These are phyloP conservation scores for Fusarium anguioides DNA, from an alignment of 2,329 filamentous ascomycete genomes.

Conservation along the genomic window DNA sequence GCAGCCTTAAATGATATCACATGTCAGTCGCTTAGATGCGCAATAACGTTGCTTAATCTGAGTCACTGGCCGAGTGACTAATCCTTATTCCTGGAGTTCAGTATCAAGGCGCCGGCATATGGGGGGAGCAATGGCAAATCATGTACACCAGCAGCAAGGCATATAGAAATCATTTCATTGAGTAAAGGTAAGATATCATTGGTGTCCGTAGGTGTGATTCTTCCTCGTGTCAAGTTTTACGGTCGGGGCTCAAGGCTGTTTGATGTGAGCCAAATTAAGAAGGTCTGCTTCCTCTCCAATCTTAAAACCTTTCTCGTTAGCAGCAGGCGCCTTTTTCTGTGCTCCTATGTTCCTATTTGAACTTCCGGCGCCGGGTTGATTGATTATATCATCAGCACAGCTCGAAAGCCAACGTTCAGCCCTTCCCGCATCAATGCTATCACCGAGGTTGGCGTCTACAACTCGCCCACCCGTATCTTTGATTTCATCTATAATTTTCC, in stretches of 20 bases:
- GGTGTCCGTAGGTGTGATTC: not conserved
- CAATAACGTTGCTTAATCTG: too few species aligned
- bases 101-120: too few species aligned
- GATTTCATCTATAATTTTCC: constrained; percentile 19
- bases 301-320: constrained; percentile 14
- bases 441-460: constrained; percentile 15
- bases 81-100: too few species aligned
- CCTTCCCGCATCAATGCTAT: constrained; percentile 5
- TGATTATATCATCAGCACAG: not conserved
- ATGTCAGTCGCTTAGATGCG: too few species aligned
- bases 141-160: too few species aligned
- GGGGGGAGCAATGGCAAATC: too few species aligned
- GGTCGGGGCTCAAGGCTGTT: constrained; percentile 1
- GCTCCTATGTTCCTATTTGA: not conserved
- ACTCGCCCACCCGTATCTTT: constrained; percentile 1
- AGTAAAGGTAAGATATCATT: too few species aligned
- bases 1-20: too few species aligned
- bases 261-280: constrained; percentile 5
- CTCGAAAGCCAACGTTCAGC: not conserved
- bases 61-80: too few species aligned
- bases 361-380: not conserved
- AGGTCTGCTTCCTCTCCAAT: constrained; percentile 13
- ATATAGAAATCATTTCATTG: too few species aligned
- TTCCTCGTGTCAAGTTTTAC: not conserved
- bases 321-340: not conserved